Evolutionary conservation across 345 rosid genomes (phyloP).

Genomic region (Dovyalis caffra): DNA sequence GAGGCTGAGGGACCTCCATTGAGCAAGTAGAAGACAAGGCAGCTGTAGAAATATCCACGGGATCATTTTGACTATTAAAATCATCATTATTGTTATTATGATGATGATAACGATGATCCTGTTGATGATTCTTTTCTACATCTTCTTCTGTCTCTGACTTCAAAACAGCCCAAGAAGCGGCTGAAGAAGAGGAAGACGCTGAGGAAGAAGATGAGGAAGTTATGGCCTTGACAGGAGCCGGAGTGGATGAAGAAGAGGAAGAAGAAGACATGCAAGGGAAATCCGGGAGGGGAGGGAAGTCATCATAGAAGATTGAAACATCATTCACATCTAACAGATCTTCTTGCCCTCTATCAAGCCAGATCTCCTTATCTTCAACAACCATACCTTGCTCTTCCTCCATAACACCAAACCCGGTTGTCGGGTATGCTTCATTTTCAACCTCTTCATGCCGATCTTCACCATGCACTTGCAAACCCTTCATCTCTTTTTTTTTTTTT

Average conservation of each 20-base stretch:
- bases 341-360: constrained; percentile 48
- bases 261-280: constrained; percentile 97
- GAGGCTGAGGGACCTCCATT: constrained; percentile 51
- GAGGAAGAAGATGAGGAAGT: constrained; percentile 50
- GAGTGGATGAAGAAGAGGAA: constrained; percentile 87
- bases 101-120: neutral
- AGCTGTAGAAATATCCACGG: constrained; percentile 24
- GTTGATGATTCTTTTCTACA: constrained; percentile 11
- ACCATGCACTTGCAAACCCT: constrained; percentile 25
- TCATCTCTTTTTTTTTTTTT: no score
- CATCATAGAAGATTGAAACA: constrained; percentile 55
- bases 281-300: constrained; percentile 72
- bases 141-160: constrained; percentile 63
- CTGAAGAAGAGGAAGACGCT: constrained; percentile 59
- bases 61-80: constrained; percentile 18
- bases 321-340: constrained; percentile 53
- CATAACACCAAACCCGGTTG: constrained; percentile 30
- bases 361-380: constrained; percentile 45
- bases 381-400: constrained; percentile 22
- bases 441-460: constrained; percentile 31
- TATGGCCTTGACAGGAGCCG: constrained; percentile 58
- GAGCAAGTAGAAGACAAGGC: constrained; percentile 76
- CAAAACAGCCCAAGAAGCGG: constrained; percentile 79
- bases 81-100: constrained; percentile 10
- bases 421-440: constrained; percentile 17